Evolutionary conservation across 1,284 basidiomycete species (phyloP).

Genomic region (Fomitiporia mediterranea): DNA sequence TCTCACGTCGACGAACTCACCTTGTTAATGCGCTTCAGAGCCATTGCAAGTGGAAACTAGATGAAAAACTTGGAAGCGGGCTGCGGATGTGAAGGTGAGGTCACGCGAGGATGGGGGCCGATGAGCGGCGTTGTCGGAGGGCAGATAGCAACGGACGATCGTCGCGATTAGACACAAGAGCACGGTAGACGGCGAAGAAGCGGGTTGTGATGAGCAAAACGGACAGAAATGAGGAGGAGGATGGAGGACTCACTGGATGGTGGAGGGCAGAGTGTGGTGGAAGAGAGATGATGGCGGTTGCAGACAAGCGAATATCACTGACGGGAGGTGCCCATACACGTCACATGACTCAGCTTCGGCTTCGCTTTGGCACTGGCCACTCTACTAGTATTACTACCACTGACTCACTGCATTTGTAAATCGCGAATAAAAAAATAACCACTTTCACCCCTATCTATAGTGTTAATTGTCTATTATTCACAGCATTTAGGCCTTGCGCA

Average conservation of each 20-base stretch:
- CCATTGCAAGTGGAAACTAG: slow-evolving; percentile 51
- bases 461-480: too few relatives aligned
- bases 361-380: too few relatives aligned
- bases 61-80: neutral
- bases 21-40: slow-evolving; percentile 99
- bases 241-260: slow-evolving; percentile 10
- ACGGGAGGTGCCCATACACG: neutral
- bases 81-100: neutral
- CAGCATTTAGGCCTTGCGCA: too few relatives aligned
- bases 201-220: neutral
- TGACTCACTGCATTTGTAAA: too few relatives aligned
- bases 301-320: slow-evolving; percentile 3
- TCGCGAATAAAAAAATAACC: too few relatives aligned
- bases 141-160: slow-evolving; percentile 6
- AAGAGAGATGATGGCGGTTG: slow-evolving; percentile 16
- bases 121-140: neutral
- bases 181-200: neutral
- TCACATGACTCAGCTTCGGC: slow-evolving; percentile 3
- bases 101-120: neutral
- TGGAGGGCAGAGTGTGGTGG: neutral
- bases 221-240: neutral
- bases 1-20: slow-evolving; percentile 39
- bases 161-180: slow-evolving; percentile 1
- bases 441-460: too few relatives aligned
- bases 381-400: too few relatives aligned